Conservation (phyloP, 2,329 filamentous ascomycete species). For the Claviceps pazoutovae region DNA sequence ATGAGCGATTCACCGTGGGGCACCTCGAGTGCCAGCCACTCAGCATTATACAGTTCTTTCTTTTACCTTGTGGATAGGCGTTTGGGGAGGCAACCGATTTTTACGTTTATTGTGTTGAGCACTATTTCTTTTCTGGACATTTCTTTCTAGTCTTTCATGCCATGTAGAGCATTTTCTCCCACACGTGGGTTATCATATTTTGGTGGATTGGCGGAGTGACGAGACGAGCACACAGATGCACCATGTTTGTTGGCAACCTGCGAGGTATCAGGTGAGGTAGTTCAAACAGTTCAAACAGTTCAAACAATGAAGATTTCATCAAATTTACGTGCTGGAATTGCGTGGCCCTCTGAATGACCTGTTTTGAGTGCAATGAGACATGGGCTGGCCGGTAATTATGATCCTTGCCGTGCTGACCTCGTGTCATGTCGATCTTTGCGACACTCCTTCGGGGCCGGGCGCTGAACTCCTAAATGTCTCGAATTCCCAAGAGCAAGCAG, state of each 20-base stretch:
- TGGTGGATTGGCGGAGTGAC: not conserved
- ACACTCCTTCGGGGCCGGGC: no score
- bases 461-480: no score
- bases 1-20: conserved; percentile 1
- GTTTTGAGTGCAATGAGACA: no score
- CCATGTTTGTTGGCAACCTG: not conserved
- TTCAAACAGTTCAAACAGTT: not conserved
- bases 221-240: not conserved
- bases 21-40: conserved; percentile 1
- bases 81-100: conserved; percentile 1
- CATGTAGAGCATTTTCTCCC: conserved; percentile 1
- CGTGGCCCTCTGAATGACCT: no score
- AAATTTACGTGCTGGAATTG: no score
- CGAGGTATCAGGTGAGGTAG: not conserved
- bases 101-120: conserved; percentile 1
- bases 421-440: no score
- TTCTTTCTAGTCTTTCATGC: not conserved
- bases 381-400: no score
- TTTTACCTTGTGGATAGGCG: conserved; percentile 1
- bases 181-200: not conserved
- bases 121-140: not conserved
- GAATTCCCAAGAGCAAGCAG: no score
- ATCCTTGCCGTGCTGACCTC: no score
- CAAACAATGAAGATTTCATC: not conserved
- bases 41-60: not conserved